Evolutionary conservation across 2,329 filamentous ascomycete species (phyloP).

Genomic region (Coleophoma crateriformis): DNA sequence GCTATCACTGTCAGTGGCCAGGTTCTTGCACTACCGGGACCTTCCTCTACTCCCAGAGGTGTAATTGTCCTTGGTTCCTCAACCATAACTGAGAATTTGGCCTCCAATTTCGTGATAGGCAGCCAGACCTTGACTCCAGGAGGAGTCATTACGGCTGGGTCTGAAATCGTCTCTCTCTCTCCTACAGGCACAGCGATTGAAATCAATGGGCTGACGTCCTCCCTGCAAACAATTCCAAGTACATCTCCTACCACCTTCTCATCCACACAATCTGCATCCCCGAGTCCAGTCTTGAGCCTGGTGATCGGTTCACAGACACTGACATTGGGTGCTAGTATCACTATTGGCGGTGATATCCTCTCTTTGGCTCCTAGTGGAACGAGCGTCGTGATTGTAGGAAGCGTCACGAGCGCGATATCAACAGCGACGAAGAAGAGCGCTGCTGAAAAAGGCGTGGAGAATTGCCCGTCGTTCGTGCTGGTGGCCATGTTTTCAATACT

Average conservation of each 20-base stretch:
- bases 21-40: slow-evolving; percentile 9
- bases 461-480: too few relatives aligned
- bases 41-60: not conserved
- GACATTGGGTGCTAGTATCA: slow-evolving; percentile 19
- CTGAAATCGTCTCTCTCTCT: slow-evolving; percentile 5
- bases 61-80: not conserved
- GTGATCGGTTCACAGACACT: slow-evolving; percentile 19
- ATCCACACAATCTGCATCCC: not conserved
- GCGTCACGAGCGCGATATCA: slow-evolving; percentile 8
- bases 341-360: slow-evolving; percentile 21
- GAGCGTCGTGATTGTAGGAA: slow-evolving; percentile 17
- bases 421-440: slow-evolving; percentile 15
- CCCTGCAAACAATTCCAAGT: slow-evolving; percentile 1
- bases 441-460: not conserved
- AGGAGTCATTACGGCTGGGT: not conserved
- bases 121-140: not conserved
- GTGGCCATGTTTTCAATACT: too few relatives aligned
- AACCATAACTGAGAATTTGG: slow-evolving; percentile 1
- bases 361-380: slow-evolving; percentile 16
- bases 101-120: slow-evolving; percentile 1
- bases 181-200: slow-evolving; percentile 6
- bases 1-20: slow-evolving; percentile 10
- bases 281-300: slow-evolving; percentile 7
- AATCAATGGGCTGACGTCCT: slow-evolving; percentile 10
- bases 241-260: not conserved